Base-by-base conservation (phyloP, 768 basidiomycete species). In the Boletus sp. region DNA sequence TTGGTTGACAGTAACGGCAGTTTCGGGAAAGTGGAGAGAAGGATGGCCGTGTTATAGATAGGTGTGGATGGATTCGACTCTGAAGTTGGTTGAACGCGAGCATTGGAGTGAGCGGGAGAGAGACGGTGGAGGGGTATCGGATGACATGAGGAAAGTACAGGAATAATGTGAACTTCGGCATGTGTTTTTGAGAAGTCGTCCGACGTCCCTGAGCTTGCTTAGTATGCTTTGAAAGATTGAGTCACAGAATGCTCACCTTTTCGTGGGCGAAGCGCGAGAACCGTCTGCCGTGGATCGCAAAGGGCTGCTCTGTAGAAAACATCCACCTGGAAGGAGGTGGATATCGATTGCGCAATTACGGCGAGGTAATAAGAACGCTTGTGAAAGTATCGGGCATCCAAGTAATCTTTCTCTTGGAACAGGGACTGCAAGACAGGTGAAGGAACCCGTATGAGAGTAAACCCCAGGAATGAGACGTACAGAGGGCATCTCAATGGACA, bases 351-450 rank as follows among this genome's bases (percentile, higher is more conserved):
- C 2, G 91, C 90, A 45, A 98, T 75, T 5, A 82, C 83, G 7
- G 94, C 89, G 18, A 98, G 81, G 72, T 92, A 99, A 68, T 89
- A 94, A 0, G 92, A 87, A 39, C 92, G 80, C 68, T 98, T 98
- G 68, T 95, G 89, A 69, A 96, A 95, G 70, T 89, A 94, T 11
- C 97, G 84, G 8, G 86, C 83, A 67, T 94, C 88, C 55, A 94
- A 77, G 61, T 93, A 92, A 67, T 98, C 95, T 69, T 98, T 99
- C 66, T 95, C 92, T 76, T 96, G 92, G 66, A 98, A 95, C n/a
- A 97, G 76, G 47, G 63, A 70, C 89, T 90, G 54, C 5, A 35
- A 18, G 33, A 15, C 14, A 48, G 52, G 51, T 55, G 56, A 50
- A 51, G 47, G 10, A 53, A 47, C 32, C 7, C 14, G 18, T 15